Evolutionary conservation across 208 protist genomes (phyloP).

Genomic region (Tetramitus jugosus): DNA sequence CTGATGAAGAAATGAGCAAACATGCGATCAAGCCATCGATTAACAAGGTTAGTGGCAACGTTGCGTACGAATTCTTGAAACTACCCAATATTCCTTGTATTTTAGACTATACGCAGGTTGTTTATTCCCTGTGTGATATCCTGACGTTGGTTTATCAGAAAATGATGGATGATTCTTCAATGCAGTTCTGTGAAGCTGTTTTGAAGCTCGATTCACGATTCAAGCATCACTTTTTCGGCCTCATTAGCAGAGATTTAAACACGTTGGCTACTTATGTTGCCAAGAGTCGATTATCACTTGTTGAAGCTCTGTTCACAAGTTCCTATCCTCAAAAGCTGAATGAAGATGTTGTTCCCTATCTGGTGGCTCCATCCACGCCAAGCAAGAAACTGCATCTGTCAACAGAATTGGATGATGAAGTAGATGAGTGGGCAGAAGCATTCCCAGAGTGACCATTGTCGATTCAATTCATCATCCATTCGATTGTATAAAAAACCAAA

Average conservation of each 20-base stretch:
- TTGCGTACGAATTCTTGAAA: conserved; percentile 5
- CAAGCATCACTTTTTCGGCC: not conserved
- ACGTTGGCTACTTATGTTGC: not conserved
- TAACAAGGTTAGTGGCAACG: not conserved
- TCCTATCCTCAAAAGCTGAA: too few species aligned
- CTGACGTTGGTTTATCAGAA: conserved; percentile 13
- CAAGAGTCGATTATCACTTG: not conserved
- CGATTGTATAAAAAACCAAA: too few species aligned
- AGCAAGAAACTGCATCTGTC: too few species aligned
- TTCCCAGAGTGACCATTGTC: too few species aligned
- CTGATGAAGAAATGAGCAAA: not conserved
- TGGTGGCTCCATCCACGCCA: too few species aligned
- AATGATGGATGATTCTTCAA: not conserved
- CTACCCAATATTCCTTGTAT: conserved; percentile 10
- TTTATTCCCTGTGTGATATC: conserved; percentile 6
- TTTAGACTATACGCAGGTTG: conserved; percentile 3
- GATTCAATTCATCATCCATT: too few species aligned
- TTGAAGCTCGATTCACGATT: not conserved
- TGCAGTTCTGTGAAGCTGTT: not conserved
- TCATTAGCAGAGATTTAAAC: not conserved
- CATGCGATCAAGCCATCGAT: not conserved
- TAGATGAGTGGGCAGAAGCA: too few species aligned
- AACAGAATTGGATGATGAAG: too few species aligned
- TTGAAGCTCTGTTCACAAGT: not conserved
- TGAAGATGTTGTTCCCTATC: too few species aligned